phyloP scores from a whole-genome alignment of 2,329 filamentous ascomycete species.

The Macrophomina phaseolina region DNA sequence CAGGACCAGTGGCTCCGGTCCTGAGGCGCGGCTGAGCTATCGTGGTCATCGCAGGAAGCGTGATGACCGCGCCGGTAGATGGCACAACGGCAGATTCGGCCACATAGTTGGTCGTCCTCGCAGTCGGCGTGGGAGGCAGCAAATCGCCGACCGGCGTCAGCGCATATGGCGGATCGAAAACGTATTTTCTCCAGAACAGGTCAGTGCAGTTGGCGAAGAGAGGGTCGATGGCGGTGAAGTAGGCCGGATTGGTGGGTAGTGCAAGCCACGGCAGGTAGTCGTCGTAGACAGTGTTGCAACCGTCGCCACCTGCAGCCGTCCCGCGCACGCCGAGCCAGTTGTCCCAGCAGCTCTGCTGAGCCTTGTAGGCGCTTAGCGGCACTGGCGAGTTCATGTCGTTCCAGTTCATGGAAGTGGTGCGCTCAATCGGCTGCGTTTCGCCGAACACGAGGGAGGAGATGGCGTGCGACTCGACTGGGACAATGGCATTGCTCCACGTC shows the following conservation, averaged over 20 bases:
- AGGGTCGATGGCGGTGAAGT: slow-evolving; percentile 16
- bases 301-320: slow-evolving; percentile 8
- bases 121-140: not conserved
- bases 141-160: slow-evolving; percentile 9
- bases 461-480: not conserved
- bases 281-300: slow-evolving; percentile 18
- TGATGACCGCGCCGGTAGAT: not conserved
- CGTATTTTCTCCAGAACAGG: slow-evolving; percentile 18
- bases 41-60: not conserved
- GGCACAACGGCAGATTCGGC: not conserved
- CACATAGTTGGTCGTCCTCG: not conserved
- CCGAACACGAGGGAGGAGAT: slow-evolving; percentile 11
- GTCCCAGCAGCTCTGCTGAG: slow-evolving; percentile 11
- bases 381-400: slow-evolving; percentile 18
- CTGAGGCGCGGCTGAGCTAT: not conserved
- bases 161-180: slow-evolving; percentile 19
- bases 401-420: slow-evolving; percentile 16
- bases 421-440: not conserved
- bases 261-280: slow-evolving; percentile 25
- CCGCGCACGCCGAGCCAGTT: slow-evolving; percentile 12
- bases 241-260: slow-evolving; percentile 13
- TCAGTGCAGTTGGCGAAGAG: slow-evolving; percentile 15
- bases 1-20: not conserved
- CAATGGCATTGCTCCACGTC: not conserved
- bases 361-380: slow-evolving; percentile 12